Conservation (phyloP, 2,329 filamentous ascomycete species). For the Fusarium sp. region DNA sequence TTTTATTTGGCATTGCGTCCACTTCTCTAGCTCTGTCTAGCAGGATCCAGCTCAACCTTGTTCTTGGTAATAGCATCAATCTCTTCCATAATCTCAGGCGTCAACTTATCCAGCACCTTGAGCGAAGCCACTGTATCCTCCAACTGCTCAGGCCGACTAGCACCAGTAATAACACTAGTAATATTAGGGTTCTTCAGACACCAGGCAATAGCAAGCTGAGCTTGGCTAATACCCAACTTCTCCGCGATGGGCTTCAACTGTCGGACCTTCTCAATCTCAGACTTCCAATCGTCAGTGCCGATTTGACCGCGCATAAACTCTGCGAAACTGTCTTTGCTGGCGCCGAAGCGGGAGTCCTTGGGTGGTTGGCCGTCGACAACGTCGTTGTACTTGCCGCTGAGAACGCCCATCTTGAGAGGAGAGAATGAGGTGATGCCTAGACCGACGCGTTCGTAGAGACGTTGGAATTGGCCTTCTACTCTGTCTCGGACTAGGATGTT, state of each 20-base stretch:
- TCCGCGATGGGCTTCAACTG: conserved; percentile 66
- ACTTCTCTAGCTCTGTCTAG: conserved; percentile 36
- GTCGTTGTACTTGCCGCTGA: conserved; percentile 75
- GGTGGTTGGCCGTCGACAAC: conserved; percentile 63
- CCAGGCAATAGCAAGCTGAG: conserved; percentile 66
- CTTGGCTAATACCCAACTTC: conserved; percentile 65
- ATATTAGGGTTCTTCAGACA: conserved; percentile 66
- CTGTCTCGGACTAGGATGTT: conserved; percentile 72
- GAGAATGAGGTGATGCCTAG: conserved; percentile 72
- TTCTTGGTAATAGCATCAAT: conserved; percentile 60
- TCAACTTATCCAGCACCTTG: conserved; percentile 61
- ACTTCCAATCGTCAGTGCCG: conserved; percentile 64
- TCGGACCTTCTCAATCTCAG: conserved; percentile 59
- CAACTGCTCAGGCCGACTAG: conserved; percentile 64
- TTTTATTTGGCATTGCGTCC: not conserved
- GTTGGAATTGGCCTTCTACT: conserved; percentile 73
- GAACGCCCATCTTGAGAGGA: conserved; percentile 68
- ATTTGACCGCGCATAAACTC: conserved; percentile 63
- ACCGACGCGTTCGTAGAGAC: conserved; percentile 69
- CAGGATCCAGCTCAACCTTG: conserved; percentile 46
- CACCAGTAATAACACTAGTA: conserved; percentile 65
- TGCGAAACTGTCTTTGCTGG: conserved; percentile 68
- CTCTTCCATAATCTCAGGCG: conserved; percentile 62
- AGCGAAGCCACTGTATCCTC: conserved; percentile 63
- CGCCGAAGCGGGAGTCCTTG: conserved; percentile 68